Base-by-base conservation (phyloP, 805 yeast species). In the Hanseniaspora lindneri region DNA sequence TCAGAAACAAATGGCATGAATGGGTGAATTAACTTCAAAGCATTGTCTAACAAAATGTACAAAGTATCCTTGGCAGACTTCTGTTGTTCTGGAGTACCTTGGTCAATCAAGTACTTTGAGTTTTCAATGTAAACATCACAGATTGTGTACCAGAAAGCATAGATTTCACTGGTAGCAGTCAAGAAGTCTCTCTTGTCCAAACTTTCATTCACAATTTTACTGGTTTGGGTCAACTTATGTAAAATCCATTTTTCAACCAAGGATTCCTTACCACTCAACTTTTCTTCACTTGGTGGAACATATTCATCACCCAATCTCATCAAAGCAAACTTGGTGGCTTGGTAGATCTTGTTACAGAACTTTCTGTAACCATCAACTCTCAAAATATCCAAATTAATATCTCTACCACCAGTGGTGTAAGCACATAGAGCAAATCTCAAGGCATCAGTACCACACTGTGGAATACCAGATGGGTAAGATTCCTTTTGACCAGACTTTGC, bases 361-460 rank as follows among this genome's bases (percentile, higher is more conserved):
- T 92, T 92, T 70, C 98, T 79, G 80, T 92, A 92, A 61, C 97
- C 98, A 66, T 92, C 97, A 56, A 92, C 96, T 70, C 97, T 83
- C 65, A 86, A 72, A 58, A 92, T 87, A 64, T 92, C 96, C 64
- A 92, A 74, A 71, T 92, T 92, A 66, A 92, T 92, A 62, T 92
- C 98, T 70, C 97, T 80, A 59, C 96, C 97, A 70, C 98, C 98
- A 42, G 97, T 89, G 47, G 95, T 83, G 73, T 89, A 92, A 47
- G 96, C 96, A 76, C 97, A 92, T 56, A 89, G 76, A 34, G 98
- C 97, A 64, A 92, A 92, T 72, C 98, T 80, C 70, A 92, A 72
- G 39, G 98, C 98, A 68, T 92, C 98, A 44, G 97, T 88, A 72
- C 98, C 98, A 76, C 98, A 92, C 71, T 92, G 95, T 50, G 97